Base-by-base conservation (phyloP, 805 yeast genomes). In the Metschnikowia peoriensis region DNA sequence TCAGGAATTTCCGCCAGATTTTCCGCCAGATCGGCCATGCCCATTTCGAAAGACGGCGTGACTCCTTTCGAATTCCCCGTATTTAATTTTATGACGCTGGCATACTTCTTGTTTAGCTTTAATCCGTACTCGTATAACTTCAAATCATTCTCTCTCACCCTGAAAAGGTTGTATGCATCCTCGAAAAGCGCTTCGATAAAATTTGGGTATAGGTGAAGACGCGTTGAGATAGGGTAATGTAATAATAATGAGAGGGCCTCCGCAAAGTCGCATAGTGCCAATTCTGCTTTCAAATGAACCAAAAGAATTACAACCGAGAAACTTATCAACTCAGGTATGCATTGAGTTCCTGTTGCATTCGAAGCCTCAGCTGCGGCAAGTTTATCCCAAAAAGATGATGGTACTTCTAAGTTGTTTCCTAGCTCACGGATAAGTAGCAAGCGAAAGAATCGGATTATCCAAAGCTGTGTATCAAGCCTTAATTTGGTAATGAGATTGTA, bases 371-470 rank as follows among this genome's bases (percentile, higher is more conserved):
- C 57, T 4, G 69, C 66, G 12, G 78, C 71, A 22, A 81, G 57
- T 51, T 77, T 77, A 60, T 81, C 85, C 85, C 85, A 81, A 17
- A 78, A 60, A 28, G 66, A 59, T 22, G 74, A 65, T 0, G 75
- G 64, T 16, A 65, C 59, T 27, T 66, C 65, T 46, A 71, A 54
- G 28, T 72, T 67, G 47, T 65, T 56, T 1, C 81, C 83, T 29
- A 81, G 61, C 56, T 81, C 85, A 47, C 85, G 64, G 7, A 75
- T 66, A 15, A 80, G 64, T 4, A 80, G 54, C 37, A 81, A 65
- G 28, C 84, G 63, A 29, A 77, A 71, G 63, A 76, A 81, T 42
- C 85, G 61, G n/a, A 81, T 76, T 28, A 80, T 68, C 85, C 85
- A 81, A 41, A 81, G 69, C 48, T 80, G 79, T 2, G 81, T 72